phyloP scores from a whole-genome alignment of 305 asterid species.

The Plantago lanceolata region DNA sequence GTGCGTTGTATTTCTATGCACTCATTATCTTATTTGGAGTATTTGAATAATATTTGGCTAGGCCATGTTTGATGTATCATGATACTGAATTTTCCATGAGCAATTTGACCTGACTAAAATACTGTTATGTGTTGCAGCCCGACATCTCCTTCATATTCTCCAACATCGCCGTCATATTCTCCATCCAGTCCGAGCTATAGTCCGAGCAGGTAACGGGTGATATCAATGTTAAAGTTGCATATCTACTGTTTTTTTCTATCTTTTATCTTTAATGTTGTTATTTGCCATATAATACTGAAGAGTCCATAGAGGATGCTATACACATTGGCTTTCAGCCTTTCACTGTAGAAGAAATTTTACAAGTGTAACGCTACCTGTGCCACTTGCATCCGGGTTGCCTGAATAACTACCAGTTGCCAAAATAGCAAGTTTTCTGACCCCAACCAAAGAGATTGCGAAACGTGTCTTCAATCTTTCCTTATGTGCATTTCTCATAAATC shows the following conservation, averaged over 20 bases:
- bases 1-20: not conserved
- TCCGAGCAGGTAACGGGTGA: constrained; percentile 74
- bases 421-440: no score
- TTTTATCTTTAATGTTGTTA: no score
- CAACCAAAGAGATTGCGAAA: no score
- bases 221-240: not conserved
- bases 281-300: no score
- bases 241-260: not conserved
- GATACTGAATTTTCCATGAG: constrained; percentile 4
- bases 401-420: no score
- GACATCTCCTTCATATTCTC: constrained; percentile 88
- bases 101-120: constrained; percentile 13
- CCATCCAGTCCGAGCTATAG: constrained; percentile 96
- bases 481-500: not conserved
- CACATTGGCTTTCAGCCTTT: no score
- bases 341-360: no score
- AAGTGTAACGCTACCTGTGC: no score
- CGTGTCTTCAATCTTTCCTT: no score
- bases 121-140: constrained; percentile 60
- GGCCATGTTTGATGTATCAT: constrained; percentile 4
- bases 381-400: no score
- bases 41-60: no score
- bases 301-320: no score
- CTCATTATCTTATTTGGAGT: not conserved
- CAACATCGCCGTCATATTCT: constrained; percentile 87